These are phyloP conservation scores for Clitoria ternatea DNA, from an alignment of 306 rosid genomes.

Conservation along the genomic window DNA sequence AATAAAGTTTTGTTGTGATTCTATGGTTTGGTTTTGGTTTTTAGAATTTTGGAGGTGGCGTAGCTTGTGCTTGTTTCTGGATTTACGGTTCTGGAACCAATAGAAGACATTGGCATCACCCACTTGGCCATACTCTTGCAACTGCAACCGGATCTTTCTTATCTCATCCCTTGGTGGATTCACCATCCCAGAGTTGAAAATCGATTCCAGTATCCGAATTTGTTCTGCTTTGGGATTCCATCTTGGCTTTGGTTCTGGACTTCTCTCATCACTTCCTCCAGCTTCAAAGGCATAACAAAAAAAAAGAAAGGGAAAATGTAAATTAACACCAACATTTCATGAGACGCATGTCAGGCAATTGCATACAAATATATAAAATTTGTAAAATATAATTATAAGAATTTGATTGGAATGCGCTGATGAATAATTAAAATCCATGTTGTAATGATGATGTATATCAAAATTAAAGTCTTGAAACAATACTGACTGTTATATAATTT, in stretches of 20 bases:
- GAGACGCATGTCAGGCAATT: not conserved
- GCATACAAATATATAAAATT: not conserved
- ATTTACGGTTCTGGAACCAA: slow-evolving; percentile 95
- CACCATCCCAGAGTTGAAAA: slow-evolving; percentile 91
- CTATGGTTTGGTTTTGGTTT: not conserved
- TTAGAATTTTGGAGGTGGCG: slow-evolving; percentile 61
- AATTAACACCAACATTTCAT: not conserved
- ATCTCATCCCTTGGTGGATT: slow-evolving; percentile 90
- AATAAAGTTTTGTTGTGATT: slow-evolving; percentile 10
- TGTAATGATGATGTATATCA: too few relatives aligned
- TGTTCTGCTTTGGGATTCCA: slow-evolving; percentile 96
- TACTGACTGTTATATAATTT: too few relatives aligned
- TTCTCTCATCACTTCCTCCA: slow-evolving; percentile 60
- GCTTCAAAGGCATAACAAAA: not conserved
- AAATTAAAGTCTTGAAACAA: too few relatives aligned
- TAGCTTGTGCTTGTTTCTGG: slow-evolving; percentile 82
- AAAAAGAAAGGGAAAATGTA: not conserved
- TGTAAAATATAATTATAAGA: not conserved
- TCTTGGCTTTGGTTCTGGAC: slow-evolving; percentile 79
- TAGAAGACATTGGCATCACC: slow-evolving; percentile 98
- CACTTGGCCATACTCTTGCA: slow-evolving; percentile 87
- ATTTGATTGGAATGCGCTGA: too few relatives aligned
- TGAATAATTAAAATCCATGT: too few relatives aligned
- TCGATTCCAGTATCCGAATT: slow-evolving; percentile 76
- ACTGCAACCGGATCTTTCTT: slow-evolving; percentile 60